Base-by-base conservation (phyloP, 805 yeast species). In the Pichia kluyveri region DNA sequence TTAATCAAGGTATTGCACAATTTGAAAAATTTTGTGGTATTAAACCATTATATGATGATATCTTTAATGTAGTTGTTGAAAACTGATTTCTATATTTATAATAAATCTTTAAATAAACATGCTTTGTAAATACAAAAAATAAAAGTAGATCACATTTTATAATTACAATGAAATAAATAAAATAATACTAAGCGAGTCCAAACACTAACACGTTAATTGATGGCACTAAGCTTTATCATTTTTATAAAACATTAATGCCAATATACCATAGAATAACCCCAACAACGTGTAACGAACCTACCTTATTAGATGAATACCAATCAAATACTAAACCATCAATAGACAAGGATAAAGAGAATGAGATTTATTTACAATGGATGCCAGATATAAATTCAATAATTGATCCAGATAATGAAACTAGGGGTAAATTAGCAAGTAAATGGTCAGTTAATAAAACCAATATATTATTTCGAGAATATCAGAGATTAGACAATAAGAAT, bases 1-100 rank as follows among this genome's bases (percentile, higher is more conserved):
- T 90, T 17, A 82, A 86, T 66, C 99, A 93, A 68, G 99, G 97
- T 43, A 82, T 86, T 44, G 86, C 77, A 54, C 99, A 93, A 68
- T 89, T 90, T 62, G 69, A 74, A 53, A 66, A 79, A 48, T 91
- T 95, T 83, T 86, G 85, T 11, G 83, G 84, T 0, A 63, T 73
- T 44, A 66, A 58, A 28, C 82, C 90, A 4, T 87, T 89, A 19
- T 83, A 79, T 64, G 65, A 71, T 32, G 76, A 73, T 19, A 73
- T 83, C 42, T 79, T 75, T 55, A 70, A 76, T 18, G 88, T 86
- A 31, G 91, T 85, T 44, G 49, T 51, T 37, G 45, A 51, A 9
- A 59, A 60, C 28, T 57, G 47, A 46, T 9, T 5, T 23, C 7
- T 23, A 23, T 23, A 23, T 23, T 23, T 23, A 23, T 23, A 23